A percentile compares a stretch with the other conserved stretches of the same genome.
Evolutionary conservation across 805 yeast genomes (phyloP).

Genomic region (Ogataea dorogensis): DNA sequence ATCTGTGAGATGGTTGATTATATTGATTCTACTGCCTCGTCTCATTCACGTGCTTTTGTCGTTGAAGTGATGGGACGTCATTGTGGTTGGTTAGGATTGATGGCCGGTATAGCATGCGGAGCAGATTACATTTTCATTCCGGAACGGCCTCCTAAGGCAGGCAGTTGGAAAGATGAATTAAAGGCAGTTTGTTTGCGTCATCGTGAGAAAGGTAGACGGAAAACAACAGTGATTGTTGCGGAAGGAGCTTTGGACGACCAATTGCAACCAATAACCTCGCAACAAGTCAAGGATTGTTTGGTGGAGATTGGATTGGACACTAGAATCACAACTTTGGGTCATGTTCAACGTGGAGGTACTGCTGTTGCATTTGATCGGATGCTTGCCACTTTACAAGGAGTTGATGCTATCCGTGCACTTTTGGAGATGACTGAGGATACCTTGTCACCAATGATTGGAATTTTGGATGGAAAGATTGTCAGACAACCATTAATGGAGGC

Average conservation of each 20-base stretch:
- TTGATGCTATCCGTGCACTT: constrained; percentile 94
- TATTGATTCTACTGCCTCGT: constrained; percentile 95
- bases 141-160: constrained; percentile 79
- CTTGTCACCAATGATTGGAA: constrained; percentile 73
- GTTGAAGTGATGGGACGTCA: constrained; percentile 99
- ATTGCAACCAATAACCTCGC: constrained; percentile 75
- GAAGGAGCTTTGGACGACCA: constrained; percentile 93
- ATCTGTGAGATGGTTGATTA: constrained; percentile 93
- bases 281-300: constrained; percentile 77
- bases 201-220: constrained; percentile 84
- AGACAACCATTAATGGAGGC: constrained; percentile 88
- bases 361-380: constrained; percentile 94
- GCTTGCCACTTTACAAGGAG: constrained; percentile 94
- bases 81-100: constrained; percentile 97
- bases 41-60: constrained; percentile 96
- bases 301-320: constrained; percentile 88
- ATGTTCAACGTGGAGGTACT: constrained; percentile 98
- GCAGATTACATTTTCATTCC: constrained; percentile 96
- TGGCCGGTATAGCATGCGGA: constrained; percentile 96
- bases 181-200: constrained; percentile 72
- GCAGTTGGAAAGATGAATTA: constrained; percentile 80
- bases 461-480: constrained; percentile 81
- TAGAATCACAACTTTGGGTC: constrained; percentile 90
- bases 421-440: constrained; percentile 83
- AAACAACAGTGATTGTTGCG: constrained; percentile 94